Evolutionary conservation across 2,329 filamentous ascomycete species (phyloP), one percentile per base, ranked within the genome.

Genomic region (Aspergillus awamori): DNA sequence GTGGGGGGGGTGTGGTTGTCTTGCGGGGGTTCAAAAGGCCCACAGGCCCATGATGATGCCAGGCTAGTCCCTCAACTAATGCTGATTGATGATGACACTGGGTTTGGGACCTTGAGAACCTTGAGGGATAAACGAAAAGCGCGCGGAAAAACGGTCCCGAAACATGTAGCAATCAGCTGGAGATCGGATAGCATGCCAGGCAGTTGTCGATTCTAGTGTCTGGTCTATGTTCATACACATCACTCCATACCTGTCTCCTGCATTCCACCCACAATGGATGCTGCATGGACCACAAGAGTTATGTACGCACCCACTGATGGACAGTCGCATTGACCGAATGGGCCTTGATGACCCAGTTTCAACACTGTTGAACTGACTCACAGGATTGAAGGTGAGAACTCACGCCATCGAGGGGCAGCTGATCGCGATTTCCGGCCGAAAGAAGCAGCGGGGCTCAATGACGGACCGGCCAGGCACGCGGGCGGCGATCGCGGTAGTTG

Each of bases 381-480:
- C 47, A 11, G 45, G 8, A 15, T n/a, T 11, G 13, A n/a, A 56
- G 22, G 26, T 51, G 36, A 52, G 28, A 36, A 45, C 61, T 65
- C 63, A 65, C 63, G 63, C 63, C 61, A 65, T 64, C 61, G 53
- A 47, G 53, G 53, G 53, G 53, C 53, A 56, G 53, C 28, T 56
- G 53, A 56, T 56, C 52, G 41, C 47, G 48, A 65, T 36, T 60
- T 20, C 61, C 63, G 59, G 63, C 63, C 57, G 63, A 57, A 59
- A 59, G 59, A 61, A n/a, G 26, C 22, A 43, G 53, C 36, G 53
- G 53, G 39, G 53, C 36, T 36, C 53, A 45, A 33, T 26, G 53
- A 56, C n/a, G 53, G 30, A 30, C 53, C 53, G 53, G 53, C 53
- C 53, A 56, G 53, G 53, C 53, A 55, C 22, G 17, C 39, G 28